Percentiles rank a stretch among this genome's conserved stretches.
Conservation (phyloP, 108 stramenopile genomes). For the Skeletonema menzelii region DNA sequence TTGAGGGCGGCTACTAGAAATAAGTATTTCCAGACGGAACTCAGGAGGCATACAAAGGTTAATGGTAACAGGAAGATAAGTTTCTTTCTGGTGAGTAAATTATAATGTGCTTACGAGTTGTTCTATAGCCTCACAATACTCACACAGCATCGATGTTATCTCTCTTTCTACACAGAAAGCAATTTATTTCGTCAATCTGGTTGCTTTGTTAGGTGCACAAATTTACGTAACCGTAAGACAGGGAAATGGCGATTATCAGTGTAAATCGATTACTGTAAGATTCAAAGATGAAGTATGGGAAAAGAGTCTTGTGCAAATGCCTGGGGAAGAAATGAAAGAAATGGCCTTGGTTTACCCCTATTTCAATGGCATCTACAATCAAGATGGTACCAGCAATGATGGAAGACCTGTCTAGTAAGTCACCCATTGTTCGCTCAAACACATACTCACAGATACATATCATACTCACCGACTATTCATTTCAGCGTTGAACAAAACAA, state of each 20-base stretch:
- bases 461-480: no score
- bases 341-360: neutral
- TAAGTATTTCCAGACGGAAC: neutral
- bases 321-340: neutral
- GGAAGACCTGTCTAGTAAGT: neutral
- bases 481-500: neutral
- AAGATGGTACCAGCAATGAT: neutral
- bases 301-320: neutral
- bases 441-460: no score
- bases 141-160: no score
- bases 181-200: neutral
- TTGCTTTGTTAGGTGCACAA: neutral
- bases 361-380: neutral
- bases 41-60: neutral
- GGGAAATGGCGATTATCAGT: neutral
- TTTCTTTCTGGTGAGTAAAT: neutral
- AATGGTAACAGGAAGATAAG: neutral
- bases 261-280: slow-evolving; percentile 1
- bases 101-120: no score
- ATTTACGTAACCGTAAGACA: neutral
- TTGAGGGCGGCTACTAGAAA: neutral
- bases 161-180: no score
- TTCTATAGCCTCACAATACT: no score
- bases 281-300: neutral
- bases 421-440: no score